A percentile compares a stretch with the other conserved stretches of the same genome.
Conservation (phyloP, 2,329 filamentous ascomycete genomes). For the Parafenestella ontariensis region DNA sequence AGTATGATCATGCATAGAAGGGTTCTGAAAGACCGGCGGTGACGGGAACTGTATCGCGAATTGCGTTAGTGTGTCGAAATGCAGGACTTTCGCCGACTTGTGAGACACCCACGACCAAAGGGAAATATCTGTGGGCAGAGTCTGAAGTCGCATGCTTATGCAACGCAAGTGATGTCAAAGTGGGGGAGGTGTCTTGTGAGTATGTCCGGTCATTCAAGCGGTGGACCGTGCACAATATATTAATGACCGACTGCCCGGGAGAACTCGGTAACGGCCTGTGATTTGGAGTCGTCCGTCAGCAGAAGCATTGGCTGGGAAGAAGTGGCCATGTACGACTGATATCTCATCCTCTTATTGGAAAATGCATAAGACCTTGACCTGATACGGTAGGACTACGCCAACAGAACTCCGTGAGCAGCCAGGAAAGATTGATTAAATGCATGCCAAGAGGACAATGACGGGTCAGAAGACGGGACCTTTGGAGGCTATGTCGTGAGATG, state of each 20-base stretch:
- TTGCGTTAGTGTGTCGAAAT: neutral
- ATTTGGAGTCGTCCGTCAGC: slow-evolving; percentile 7
- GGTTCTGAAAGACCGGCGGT: neutral
- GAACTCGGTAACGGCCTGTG: slow-evolving; percentile 12
- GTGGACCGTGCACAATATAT: slow-evolving; percentile 33
- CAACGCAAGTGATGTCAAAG: neutral
- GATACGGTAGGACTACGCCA: slow-evolving; percentile 21
- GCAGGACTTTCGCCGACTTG: neutral
- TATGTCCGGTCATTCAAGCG: neutral
- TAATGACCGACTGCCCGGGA: slow-evolving; percentile 23
- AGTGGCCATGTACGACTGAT: slow-evolving; percentile 12
- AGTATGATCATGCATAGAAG: neutral
- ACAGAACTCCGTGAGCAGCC: slow-evolving; percentile 9
- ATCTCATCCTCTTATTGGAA: slow-evolving; percentile 9
- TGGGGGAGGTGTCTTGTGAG: slow-evolving; percentile 16
- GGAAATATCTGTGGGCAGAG: neutral
- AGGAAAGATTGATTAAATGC: slow-evolving; percentile 10
- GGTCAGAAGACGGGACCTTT: slow-evolving; percentile 25
- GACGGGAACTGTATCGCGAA: neutral
- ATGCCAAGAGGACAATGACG: slow-evolving; percentile 26
- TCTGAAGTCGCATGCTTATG: neutral
- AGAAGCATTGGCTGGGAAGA: slow-evolving; percentile 16
- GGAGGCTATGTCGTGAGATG: neutral
- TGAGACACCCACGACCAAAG: neutral
- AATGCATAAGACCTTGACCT: slow-evolving; percentile 26